phyloP scores from a whole-genome alignment of 2,329 filamentous ascomycete genomes.

The Pseudonectria buxi region DNA sequence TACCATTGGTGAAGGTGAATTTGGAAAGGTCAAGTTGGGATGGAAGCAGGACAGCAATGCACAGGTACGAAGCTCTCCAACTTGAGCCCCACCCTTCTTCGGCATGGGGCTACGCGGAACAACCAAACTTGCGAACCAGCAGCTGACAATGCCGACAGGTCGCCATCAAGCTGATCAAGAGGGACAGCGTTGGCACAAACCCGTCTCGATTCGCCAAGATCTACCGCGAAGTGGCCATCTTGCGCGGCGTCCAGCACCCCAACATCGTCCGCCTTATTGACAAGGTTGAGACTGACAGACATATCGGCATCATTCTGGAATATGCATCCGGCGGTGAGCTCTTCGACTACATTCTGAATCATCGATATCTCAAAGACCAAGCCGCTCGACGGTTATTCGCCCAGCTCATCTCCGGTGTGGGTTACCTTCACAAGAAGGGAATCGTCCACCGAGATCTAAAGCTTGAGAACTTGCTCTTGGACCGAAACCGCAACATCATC shows the following conservation, averaged over 20 bases:
- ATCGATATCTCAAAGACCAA: constrained; percentile 92
- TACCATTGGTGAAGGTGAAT: constrained; percentile 94
- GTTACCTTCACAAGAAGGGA: constrained; percentile 96
- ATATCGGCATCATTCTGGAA: constrained; percentile 97
- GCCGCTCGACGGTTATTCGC: constrained; percentile 87
- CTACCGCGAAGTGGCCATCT: constrained; percentile 90
- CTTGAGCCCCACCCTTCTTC: no score
- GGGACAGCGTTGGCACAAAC: constrained; percentile 83
- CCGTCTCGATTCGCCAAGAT: constrained; percentile 90
- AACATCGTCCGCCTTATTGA: constrained; percentile 97
- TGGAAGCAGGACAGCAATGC: constrained; percentile 96
- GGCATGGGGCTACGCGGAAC: no score
- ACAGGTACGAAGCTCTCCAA: constrained; percentile 44
- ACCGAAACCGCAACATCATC: constrained; percentile 97
- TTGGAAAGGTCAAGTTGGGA: constrained; percentile 96
- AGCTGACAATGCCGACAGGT: constrained; percentile 49
- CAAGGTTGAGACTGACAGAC: constrained; percentile 95
- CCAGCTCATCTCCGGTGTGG: constrained; percentile 91
- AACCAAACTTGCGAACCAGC: background rate
- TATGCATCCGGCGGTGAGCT: constrained; percentile 96
- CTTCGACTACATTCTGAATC: constrained; percentile 96
- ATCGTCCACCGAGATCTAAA: constrained; percentile 97
- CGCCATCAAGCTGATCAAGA: constrained; percentile 94
- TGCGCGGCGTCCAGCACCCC: constrained; percentile 80
- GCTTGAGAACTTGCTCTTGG: constrained; percentile 88